Conservation (phyloP, 1,284 basidiomycete species). For the Papiliotrema laurentii region DNA sequence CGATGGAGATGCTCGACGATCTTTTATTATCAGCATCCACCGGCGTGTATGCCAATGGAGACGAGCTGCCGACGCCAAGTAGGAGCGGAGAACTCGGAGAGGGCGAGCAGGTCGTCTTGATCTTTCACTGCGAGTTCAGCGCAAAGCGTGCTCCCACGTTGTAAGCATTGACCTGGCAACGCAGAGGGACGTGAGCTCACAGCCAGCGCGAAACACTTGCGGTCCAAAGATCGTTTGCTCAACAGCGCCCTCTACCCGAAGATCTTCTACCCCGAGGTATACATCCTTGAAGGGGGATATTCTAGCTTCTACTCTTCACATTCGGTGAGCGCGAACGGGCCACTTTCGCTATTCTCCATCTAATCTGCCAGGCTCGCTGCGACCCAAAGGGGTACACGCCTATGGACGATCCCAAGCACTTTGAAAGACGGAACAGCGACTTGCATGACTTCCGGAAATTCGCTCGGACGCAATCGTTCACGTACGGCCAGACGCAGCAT, state of each 20-base stretch:
- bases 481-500: slow-evolving; percentile 63
- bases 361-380: slow-evolving; percentile 61
- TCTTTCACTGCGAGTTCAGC: slow-evolving; percentile 99
- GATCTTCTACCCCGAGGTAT: slow-evolving; percentile 94
- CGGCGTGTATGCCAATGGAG: slow-evolving; percentile 46
- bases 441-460: slow-evolving; percentile 88
- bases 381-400: slow-evolving; percentile 76
- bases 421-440: slow-evolving; percentile 72
- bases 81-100: slow-evolving; percentile 65
- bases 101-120: slow-evolving; percentile 70
- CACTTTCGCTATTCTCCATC: too few species aligned
- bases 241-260: slow-evolving; percentile 86
- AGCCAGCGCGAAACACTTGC: slow-evolving; percentile 78
- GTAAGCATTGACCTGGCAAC: slow-evolving; percentile 52
- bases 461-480: slow-evolving; percentile 79
- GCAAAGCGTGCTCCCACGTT: slow-evolving; percentile 92
- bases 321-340: slow-evolving; percentile 17
- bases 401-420: slow-evolving; percentile 90
- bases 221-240: slow-evolving; percentile 80
- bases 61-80: slow-evolving; percentile 65
- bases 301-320: slow-evolving; percentile 65
- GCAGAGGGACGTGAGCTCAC: not conserved
- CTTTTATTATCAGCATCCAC: slow-evolving; percentile 60
- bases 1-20: slow-evolving; percentile 72
- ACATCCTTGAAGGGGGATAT: slow-evolving; percentile 95